Evolutionary conservation across 805 yeast genomes (phyloP).

Genomic region (Wickerhamomyces hampshirensis): DNA sequence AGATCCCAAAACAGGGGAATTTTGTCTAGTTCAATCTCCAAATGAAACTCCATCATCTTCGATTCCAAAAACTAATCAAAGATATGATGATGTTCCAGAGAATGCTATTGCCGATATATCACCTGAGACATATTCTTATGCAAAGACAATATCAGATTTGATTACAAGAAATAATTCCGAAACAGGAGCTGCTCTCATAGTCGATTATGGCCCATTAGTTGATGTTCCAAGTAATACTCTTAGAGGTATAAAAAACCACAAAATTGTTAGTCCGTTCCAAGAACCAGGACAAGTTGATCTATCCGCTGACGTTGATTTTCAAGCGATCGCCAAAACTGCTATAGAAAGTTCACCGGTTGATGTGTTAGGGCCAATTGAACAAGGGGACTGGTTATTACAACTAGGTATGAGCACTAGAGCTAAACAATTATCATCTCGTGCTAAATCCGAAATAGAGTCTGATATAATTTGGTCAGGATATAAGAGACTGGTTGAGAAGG

Average conservation of each 20-base stretch:
- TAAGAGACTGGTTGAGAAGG: conserved; percentile 56
- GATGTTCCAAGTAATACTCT: conserved; percentile 67
- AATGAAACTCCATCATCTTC: conserved; percentile 58
- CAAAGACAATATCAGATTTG: conserved; percentile 47
- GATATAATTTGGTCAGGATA: conserved; percentile 54
- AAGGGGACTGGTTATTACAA: conserved; percentile 73
- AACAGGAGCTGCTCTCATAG: conserved; percentile 61
- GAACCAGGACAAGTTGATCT: conserved; percentile 78
- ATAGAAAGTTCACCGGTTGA: conserved; percentile 21
- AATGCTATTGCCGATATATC: conserved; percentile 67
- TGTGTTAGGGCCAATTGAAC: conserved; percentile 58
- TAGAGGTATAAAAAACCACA: conserved; percentile 69
- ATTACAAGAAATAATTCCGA: conserved; percentile 28
- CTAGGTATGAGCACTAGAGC: conserved; percentile 73
- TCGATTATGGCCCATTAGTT: conserved; percentile 70
- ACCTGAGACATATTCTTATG: conserved; percentile 62
- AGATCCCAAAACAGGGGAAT: conserved; percentile 26
- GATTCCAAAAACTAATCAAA: conserved; percentile 44
- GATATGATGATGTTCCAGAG: conserved; percentile 50
- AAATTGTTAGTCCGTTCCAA: conserved; percentile 69
- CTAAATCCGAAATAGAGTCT: conserved; percentile 36
- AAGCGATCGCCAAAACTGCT: conserved; percentile 39
- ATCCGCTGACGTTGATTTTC: conserved; percentile 81
- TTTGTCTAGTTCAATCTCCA: conserved; percentile 54
- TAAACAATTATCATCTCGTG: conserved; percentile 47